These are phyloP conservation scores for Apiospora aurea DNA, from an alignment of 2,329 filamentous ascomycete genomes.

Conservation along the genomic window DNA sequence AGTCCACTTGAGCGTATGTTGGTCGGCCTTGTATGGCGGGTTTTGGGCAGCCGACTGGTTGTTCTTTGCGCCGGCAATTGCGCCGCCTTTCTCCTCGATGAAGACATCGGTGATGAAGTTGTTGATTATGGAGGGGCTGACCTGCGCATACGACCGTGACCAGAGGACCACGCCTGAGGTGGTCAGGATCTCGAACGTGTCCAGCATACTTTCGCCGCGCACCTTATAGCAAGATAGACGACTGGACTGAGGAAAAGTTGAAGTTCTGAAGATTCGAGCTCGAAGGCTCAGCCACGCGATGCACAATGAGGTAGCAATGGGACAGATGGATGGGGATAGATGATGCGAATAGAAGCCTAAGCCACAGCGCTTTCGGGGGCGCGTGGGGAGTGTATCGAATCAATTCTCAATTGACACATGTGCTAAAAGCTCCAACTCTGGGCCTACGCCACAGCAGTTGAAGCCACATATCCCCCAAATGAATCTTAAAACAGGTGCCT, in stretches of 20 bases:
- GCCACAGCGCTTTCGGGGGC: slow-evolving; percentile 3
- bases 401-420: slow-evolving; percentile 12
- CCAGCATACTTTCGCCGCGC: slow-evolving; percentile 70
- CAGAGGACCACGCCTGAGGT: slow-evolving; percentile 96
- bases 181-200: slow-evolving; percentile 95
- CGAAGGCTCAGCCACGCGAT: slow-evolving; percentile 13
- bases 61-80: slow-evolving; percentile 66
- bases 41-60: slow-evolving; percentile 67
- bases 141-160: slow-evolving; percentile 84
- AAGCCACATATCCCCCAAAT: slow-evolving; percentile 18
- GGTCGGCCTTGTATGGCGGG: slow-evolving; percentile 84
- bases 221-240: not conserved
- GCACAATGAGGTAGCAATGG: slow-evolving; percentile 21
- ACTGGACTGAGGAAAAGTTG: not conserved
- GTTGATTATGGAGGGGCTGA: slow-evolving; percentile 87
- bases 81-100: slow-evolving; percentile 84
- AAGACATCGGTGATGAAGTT: slow-evolving; percentile 96
- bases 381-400: slow-evolving; percentile 1
- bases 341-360: slow-evolving; percentile 1
- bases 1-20: slow-evolving; percentile 95
- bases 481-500: slow-evolving; percentile 11
- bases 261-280: slow-evolving; percentile 14
- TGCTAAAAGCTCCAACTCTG: not conserved
- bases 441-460: not conserved
- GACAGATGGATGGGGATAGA: slow-evolving; percentile 6